Evolutionary conservation across 805 yeast species (phyloP), one percentile per base, ranked within the genome.

Genomic region (Hanseniaspora clermontiae): DNA sequence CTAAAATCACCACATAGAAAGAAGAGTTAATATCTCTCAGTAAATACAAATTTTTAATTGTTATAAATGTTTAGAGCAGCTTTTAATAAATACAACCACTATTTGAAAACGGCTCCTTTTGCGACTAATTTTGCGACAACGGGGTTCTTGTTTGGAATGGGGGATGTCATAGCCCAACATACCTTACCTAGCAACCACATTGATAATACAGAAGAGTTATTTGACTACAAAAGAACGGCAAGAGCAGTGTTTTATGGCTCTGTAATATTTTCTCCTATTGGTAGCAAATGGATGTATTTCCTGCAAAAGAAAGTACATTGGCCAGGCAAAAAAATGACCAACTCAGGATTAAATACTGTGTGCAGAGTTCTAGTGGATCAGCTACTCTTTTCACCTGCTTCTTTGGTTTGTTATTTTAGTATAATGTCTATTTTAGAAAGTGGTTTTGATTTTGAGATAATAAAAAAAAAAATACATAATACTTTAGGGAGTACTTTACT

Each of bases 241-340:
- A 71, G 95, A 57, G 85, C 91, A 1, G 73, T 77, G 7, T 55
- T 77, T 1, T 89, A 85, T 64, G 96, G 96, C 0, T 80, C 87
- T 0, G 56, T 81, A 2, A 69, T 88, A 9, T 88, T 87, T 65
- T 82, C 91, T 0, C 88, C 91, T 34, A 71, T 88, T 46, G 95
- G 84, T 11, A 79, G 77, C 55, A 77, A 70, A 57, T 86, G 95
- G 87, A 87, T 83, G 68, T 75, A 74, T 55, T 61, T 78, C 9
- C 64, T 88, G 17, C 65, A 65, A 36, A 68, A 73, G 37, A 68
- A 64, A 24, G 65, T 81, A 2, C 65, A 68, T 36, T 66, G 75
- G 51, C 79, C 79, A 2, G 62, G 61, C 3, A 58, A 60, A 11
- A 59, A 63, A 1, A 43, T 58, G 4, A 29, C 14, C 2, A 63